Conservation (phyloP, 1,284 basidiomycete species). For the Phellopilus nigrolimitatus region DNA sequence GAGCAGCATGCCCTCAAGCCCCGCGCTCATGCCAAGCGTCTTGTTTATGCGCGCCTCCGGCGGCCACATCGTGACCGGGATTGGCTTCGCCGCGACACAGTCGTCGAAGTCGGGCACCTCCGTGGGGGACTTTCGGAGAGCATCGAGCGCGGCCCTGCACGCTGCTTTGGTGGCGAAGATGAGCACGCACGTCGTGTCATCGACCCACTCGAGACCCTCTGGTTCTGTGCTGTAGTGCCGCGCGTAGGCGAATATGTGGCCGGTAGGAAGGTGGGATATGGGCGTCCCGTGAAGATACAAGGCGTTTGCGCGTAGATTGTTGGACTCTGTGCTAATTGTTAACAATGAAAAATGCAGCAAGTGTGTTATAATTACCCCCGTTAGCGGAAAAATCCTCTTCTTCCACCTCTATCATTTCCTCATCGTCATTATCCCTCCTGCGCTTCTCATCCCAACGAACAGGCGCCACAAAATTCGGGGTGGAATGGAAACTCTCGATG, state of each 20-base stretch:
- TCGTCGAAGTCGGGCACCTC: slow-evolving; percentile 54
- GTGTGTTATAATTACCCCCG: too few relatives aligned
- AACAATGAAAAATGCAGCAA: slow-evolving; percentile 10
- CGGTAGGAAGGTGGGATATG: slow-evolving; percentile 64
- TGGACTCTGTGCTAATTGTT: slow-evolving; percentile 10
- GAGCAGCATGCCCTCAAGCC: slow-evolving; percentile 54
- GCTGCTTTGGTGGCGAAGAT: slow-evolving; percentile 55
- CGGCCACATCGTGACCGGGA: slow-evolving; percentile 69
- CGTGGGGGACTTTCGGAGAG: slow-evolving; percentile 44
- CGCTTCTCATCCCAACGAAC: slow-evolving; percentile 40
- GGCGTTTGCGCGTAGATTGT: slow-evolving; percentile 51
- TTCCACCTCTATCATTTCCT: slow-evolving; percentile 33
- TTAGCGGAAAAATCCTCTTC: slow-evolving; percentile 41
- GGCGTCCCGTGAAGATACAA: slow-evolving; percentile 65
- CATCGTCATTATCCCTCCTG: slow-evolving; percentile 39
- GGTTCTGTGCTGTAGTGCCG: slow-evolving; percentile 67
- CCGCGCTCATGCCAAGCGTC: slow-evolving; percentile 59
- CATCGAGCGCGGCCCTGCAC: slow-evolving; percentile 47
- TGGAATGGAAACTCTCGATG: slow-evolving; percentile 36
- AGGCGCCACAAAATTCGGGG: not conserved
- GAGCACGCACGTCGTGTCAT: slow-evolving; percentile 72
- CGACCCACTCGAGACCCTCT: slow-evolving; percentile 71
- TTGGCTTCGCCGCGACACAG: slow-evolving; percentile 55
- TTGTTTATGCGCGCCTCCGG: slow-evolving; percentile 70
- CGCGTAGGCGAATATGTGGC: slow-evolving; percentile 70